Evolutionary conservation across 2,329 filamentous ascomycete genomes (phyloP).

Genomic region (Xylariomycetidae sp.): DNA sequence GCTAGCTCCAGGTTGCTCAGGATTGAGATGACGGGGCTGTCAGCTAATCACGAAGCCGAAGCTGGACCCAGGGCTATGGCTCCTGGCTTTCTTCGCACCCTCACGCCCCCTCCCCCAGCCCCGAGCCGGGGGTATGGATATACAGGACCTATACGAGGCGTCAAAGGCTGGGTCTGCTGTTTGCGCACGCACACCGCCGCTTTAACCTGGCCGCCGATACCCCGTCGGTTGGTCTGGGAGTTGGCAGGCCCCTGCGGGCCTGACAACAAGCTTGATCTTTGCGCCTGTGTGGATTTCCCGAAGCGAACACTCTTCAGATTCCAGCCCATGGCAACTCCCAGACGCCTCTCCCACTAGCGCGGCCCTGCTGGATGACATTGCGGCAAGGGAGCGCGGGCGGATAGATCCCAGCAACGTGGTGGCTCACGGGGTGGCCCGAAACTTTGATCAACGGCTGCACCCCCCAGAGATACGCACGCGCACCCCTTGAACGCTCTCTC

Average conservation of each 20-base stretch:
- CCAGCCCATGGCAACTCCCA: slow-evolving; percentile 12
- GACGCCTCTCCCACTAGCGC: slow-evolving; percentile 20
- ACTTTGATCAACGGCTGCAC: slow-evolving; percentile 22
- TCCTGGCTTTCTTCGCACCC: slow-evolving; percentile 19
- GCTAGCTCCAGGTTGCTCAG: too few relatives aligned
- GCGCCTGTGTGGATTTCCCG: slow-evolving; percentile 18
- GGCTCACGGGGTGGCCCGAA: slow-evolving; percentile 29
- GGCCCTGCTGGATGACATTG: slow-evolving; percentile 18
- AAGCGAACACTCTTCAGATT: slow-evolving; percentile 20
- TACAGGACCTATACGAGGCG: too few relatives aligned
- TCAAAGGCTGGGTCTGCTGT: slow-evolving; percentile 16
- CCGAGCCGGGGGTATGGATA: too few relatives aligned
- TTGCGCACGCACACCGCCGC: slow-evolving; percentile 22
- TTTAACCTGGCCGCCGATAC: too few relatives aligned
- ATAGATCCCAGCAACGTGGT: slow-evolving; percentile 28
- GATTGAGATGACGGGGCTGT: slow-evolving; percentile 23
- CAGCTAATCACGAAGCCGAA: slow-evolving; percentile 23
- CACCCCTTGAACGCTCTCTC: too few relatives aligned
- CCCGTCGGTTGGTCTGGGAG: slow-evolving; percentile 14
- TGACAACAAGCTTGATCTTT: too few relatives aligned
- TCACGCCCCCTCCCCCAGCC: slow-evolving; percentile 14
- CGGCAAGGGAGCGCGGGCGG: slow-evolving; percentile 22
- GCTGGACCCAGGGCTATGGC: slow-evolving; percentile 16
- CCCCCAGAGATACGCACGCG: too few relatives aligned
- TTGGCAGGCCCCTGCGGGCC: slow-evolving; percentile 16